Base-by-base conservation (phyloP, 768 basidiomycete species). In the Sistotremastrum suecicum region DNA sequence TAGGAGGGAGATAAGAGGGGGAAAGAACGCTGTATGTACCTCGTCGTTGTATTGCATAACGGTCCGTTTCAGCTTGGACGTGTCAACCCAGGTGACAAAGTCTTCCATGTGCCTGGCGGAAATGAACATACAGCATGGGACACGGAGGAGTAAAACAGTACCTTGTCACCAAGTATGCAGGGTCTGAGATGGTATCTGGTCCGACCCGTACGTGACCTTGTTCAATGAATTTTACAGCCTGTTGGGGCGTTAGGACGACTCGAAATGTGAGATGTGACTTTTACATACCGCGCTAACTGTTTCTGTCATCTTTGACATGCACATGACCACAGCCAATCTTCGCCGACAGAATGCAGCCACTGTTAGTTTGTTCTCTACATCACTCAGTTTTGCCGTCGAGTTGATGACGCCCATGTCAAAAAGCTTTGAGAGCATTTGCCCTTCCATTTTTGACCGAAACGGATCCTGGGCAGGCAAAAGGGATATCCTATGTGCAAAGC, bases 1-100 rank as follows among this genome's bases (percentile, higher is more conserved):
- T n/a, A 39, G 5, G 47, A n/a, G 33, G 41, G 41, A 41, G 28
- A 12, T 37, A 28, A 7, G 31, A 5, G 49, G 6, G 11, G 41
- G 35, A 48, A 48, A n/a, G 48, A 30, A 32, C 56, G 41, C 44
- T 12, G 34, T 11, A 57, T 68, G 34, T 44, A 87, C 87, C 77
- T 95, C 83, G 66, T 95, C 92, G 60, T 99, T 99, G 72, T 99
- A 99, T 49, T 70, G 65, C 84, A 91, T 83, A 63, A 98, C 79
- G 0, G 88, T 91, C 45, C 94, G 74, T 77, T 94, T 97, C 59
- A 97, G 75, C 61, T 94, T 94, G 53, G 88, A 92, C 29, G 89
- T 89, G 59, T 97, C 92, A 20, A 98, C 92, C 95, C 95, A 99
- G 34, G 95, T 99, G 39, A 98, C 89, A 64, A 92, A 99, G 71